phyloP scores from a whole-genome alignment of 306 rosid species.

The Urtica urens region DNA sequence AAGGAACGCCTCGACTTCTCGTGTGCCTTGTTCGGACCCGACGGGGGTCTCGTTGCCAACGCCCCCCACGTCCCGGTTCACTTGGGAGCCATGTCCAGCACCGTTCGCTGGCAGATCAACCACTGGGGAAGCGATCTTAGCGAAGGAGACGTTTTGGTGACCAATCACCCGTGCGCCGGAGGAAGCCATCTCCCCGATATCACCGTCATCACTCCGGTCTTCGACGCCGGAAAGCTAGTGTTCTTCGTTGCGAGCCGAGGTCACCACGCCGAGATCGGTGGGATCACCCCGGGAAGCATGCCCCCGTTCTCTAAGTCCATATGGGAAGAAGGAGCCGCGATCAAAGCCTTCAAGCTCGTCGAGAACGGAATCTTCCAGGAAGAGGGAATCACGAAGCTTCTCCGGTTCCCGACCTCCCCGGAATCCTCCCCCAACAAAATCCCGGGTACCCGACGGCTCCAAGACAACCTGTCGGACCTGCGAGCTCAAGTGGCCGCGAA shows the following conservation, averaged over 20 bases:
- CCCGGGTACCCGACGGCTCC: conserved; percentile 74
- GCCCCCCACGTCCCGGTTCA: conserved; percentile 96
- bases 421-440: conserved; percentile 30
- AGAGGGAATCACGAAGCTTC: conserved; percentile 61
- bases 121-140: conserved; percentile 60
- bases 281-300: conserved; percentile 94
- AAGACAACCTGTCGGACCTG: conserved; percentile 90
- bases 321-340: conserved; percentile 89
- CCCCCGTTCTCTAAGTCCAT: conserved; percentile 88
- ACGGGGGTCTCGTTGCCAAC: conserved; percentile 89
- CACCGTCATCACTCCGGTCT: conserved; percentile 83
- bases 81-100: conserved; percentile 91
- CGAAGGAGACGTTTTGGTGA: conserved; percentile 90
- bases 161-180: conserved; percentile 93
- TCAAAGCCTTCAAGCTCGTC: conserved; percentile 85
- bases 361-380: conserved; percentile 76
- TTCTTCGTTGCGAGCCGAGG: conserved; percentile 92
- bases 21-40: conserved; percentile 89
- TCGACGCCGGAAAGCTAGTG: conserved; percentile 54
- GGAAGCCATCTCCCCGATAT: conserved; percentile 98
- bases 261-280: conserved; percentile 91
- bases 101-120: conserved; percentile 79
- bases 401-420: conserved; percentile 46
- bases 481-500: conserved; percentile 93
- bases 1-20: conserved; percentile 95